Percentiles rank a stretch among this genome's conserved stretches.
phyloP scores from a whole-genome alignment of 1,284 basidiomycete species.

The Inonotus obliquus region DNA sequence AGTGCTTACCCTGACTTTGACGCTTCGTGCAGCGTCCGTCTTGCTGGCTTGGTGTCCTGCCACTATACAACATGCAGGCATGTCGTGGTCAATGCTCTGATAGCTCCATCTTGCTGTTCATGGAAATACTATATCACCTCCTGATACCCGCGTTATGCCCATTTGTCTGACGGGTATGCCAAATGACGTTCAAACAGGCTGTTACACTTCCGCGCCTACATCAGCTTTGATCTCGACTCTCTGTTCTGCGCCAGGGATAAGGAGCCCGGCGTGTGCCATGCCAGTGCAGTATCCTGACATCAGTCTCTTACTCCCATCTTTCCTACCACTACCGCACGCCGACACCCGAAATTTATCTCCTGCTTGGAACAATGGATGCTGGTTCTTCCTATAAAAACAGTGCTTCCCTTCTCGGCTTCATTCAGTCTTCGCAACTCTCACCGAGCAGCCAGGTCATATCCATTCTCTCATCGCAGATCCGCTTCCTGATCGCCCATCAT shows the following conservation, averaged over 20 bases:
- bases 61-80: neutral
- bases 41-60: neutral
- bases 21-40: neutral
- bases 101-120: neutral
- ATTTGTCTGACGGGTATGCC: neutral
- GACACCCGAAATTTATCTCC: neutral
- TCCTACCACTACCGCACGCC: neutral
- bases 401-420: constrained; percentile 11
- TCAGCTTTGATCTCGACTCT: neutral
- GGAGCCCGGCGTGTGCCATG: neutral
- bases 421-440: constrained; percentile 6
- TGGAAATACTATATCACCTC: neutral
- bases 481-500: constrained; percentile 14
- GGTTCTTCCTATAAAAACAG: constrained; percentile 11
- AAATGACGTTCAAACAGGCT: neutral
- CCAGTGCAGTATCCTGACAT: constrained; percentile 1
- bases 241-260: neutral
- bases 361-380: neutral
- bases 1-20: neutral
- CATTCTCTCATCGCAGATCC: constrained; percentile 7
- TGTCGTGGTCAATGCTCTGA: neutral
- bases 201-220: neutral
- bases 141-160: constrained; percentile 1
- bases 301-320: neutral
- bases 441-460: neutral